A percentile compares a stretch with the other conserved stretches of the same genome.
These are phyloP conservation scores for Chaetoscypha palmicola DNA, from an alignment of 2,329 filamentous ascomycete species.

Conservation along the genomic window DNA sequence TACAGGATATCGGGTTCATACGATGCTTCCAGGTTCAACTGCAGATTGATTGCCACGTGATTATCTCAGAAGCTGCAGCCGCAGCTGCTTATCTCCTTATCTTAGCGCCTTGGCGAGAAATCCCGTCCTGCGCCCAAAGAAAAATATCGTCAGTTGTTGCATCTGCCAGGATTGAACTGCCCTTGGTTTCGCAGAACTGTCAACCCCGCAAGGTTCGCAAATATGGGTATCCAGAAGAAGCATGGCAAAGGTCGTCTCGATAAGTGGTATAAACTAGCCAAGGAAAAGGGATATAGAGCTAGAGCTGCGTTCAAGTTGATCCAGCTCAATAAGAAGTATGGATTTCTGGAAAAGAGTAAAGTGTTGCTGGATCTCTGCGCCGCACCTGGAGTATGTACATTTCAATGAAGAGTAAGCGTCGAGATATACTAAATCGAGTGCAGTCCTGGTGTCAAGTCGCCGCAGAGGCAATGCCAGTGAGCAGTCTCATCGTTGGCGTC, in stretches of 20 bases:
- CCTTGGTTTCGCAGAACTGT: no score
- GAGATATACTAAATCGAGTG: constrained; percentile 20
- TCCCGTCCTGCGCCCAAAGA: constrained; percentile 1
- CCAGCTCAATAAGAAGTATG: constrained; percentile 98
- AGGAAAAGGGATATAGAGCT: constrained; percentile 94
- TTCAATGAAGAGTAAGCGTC: no score
- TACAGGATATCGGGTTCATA: no score
- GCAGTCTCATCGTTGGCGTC: constrained; percentile 87
- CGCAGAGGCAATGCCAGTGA: constrained; percentile 85
- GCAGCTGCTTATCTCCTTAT: no score
- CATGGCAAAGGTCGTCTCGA: constrained; percentile 97
- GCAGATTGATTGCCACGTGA: no score
- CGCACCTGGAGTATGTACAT: constrained; percentile 69
- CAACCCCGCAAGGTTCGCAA: no score
- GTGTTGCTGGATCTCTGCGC: constrained; percentile 96
- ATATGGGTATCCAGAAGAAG: constrained; percentile 97
- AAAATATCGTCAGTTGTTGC: constrained; percentile 1
- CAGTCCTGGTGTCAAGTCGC: constrained; percentile 95
- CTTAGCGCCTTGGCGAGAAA: constrained; percentile 11
- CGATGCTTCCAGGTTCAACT: no score
- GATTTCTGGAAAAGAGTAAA: constrained; percentile 93
- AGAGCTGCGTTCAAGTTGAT: constrained; percentile 97
- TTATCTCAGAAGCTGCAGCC: no score
- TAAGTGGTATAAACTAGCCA: constrained; percentile 98
- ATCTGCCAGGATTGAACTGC: no score